phyloP scores from a whole-genome alignment of 345 rosid genomes.

The Dipteronia dyeriana region DNA sequence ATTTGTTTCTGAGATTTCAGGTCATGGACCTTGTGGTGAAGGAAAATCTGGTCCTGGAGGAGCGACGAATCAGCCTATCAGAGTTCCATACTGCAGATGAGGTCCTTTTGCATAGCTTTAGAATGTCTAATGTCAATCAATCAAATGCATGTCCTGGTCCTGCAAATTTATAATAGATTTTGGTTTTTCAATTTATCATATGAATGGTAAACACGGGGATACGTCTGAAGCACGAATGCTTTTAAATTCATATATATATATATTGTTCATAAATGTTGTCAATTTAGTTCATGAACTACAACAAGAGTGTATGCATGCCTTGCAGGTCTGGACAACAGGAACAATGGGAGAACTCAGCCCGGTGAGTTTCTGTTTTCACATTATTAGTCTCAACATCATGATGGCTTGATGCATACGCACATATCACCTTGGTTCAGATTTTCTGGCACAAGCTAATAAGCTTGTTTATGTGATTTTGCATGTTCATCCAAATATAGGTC shows the following conservation, averaged over 20 bases:
- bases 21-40: conserved; percentile 79
- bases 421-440: no score
- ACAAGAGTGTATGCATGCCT: not conserved
- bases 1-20: conserved; percentile 35
- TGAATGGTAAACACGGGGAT: not conserved
- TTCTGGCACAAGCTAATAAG: not conserved
- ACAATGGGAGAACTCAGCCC: conserved; percentile 93
- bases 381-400: not conserved
- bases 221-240: not conserved
- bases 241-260: not conserved
- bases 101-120: conserved; percentile 37
- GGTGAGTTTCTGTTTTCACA: conserved; percentile 34
- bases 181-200: not conserved
- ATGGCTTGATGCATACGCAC: not conserved
- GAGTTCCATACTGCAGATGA: conserved; percentile 92
- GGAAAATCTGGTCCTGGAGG: conserved; percentile 64
- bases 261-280: not conserved
- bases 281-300: not conserved
- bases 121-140: not conserved
- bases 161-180: not conserved
- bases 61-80: conserved; percentile 72
- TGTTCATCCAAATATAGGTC: no score
- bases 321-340: conserved; percentile 91
- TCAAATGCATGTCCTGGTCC: not conserved
- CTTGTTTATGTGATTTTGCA: not conserved